A percentile compares a stretch with the other conserved stretches of the same genome.
These are phyloP conservation scores for Mucor lusitanicus DNA, from an alignment of 371 early-diverging fungal genomes.

Conservation along the genomic window DNA sequence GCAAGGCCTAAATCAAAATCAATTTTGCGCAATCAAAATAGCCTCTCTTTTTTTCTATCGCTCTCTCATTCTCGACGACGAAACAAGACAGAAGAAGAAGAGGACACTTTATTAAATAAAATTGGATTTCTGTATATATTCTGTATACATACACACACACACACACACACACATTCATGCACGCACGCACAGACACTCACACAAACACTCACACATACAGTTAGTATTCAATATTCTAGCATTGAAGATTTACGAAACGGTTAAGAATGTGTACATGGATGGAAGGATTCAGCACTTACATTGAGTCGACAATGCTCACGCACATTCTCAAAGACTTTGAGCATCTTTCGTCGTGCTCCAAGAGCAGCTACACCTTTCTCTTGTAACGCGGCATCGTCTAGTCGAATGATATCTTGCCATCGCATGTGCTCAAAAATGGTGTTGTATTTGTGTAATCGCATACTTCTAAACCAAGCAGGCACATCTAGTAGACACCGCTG, in stretches of 20 bases:
- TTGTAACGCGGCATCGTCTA: slow-evolving; percentile 81
- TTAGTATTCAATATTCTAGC: slow-evolving; percentile 18
- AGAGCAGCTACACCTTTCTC: slow-evolving; percentile 88
- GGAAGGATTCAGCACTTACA: slow-evolving; percentile 24
- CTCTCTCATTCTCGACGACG: not conserved
- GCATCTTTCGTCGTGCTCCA: slow-evolving; percentile 92
- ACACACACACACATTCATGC: not conserved
- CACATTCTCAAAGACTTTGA: slow-evolving; percentile 92
- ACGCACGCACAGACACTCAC: not conserved
- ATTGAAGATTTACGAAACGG: no score
- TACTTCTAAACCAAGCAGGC: slow-evolving; percentile 77
- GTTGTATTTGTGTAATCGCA: slow-evolving; percentile 94
- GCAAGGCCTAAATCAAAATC: slow-evolving; percentile 58
- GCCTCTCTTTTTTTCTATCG: not conserved
- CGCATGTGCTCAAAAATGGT: slow-evolving; percentile 81
- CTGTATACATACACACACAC: not conserved
- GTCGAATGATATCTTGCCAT: slow-evolving; percentile 84
- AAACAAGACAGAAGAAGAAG: not conserved
- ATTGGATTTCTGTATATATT: not conserved
- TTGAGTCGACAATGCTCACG: slow-evolving; percentile 44
- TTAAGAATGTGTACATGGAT: not conserved
- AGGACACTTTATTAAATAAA: not conserved
- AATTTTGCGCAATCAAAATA: not conserved
- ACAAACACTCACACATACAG: not conserved
- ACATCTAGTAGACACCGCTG: slow-evolving; percentile 64